These are phyloP conservation scores for Yamadazyma sp. DNA, from an alignment of 805 yeast species.

Conservation along the genomic window DNA sequence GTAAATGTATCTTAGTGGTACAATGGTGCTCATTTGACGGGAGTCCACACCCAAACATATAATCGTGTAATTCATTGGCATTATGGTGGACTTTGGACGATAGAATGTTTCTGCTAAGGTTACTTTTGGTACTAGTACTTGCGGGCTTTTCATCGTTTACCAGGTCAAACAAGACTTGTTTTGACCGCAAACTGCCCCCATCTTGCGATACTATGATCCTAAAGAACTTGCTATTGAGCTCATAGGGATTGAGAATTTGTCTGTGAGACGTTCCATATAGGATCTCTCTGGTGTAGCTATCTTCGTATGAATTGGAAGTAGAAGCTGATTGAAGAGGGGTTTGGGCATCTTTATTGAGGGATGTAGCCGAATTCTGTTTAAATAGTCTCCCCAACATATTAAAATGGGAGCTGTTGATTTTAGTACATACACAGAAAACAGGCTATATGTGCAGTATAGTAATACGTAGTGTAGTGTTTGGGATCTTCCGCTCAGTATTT, in stretches of 20 bases:
- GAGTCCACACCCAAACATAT: conserved; percentile 58
- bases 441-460: too few species aligned
- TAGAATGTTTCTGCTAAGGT: conserved; percentile 17
- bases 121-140: neutral
- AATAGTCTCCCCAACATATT: conserved; percentile 39
- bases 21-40: conserved; percentile 46
- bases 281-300: conserved; percentile 44
- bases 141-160: conserved; percentile 23
- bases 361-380: conserved; percentile 24
- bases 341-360: conserved; percentile 8
- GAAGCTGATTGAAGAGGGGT: conserved; percentile 8
- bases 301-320: conserved; percentile 36
- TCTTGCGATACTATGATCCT: conserved; percentile 52
- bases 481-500: too few species aligned
- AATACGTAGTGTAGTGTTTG: too few species aligned
- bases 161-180: conserved; percentile 51
- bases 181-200: conserved; percentile 46
- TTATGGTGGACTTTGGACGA: conserved; percentile 40
- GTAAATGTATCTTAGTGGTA: conserved; percentile 47
- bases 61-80: conserved; percentile 46
- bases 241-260: conserved; percentile 26
- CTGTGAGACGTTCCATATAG: conserved; percentile 44
- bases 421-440: too few species aligned
- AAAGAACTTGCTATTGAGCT: conserved; percentile 31
- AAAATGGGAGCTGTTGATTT: neutral